Base-by-base conservation (phyloP, 257 asterid species). In the Thymus mandschuricus region DNA sequence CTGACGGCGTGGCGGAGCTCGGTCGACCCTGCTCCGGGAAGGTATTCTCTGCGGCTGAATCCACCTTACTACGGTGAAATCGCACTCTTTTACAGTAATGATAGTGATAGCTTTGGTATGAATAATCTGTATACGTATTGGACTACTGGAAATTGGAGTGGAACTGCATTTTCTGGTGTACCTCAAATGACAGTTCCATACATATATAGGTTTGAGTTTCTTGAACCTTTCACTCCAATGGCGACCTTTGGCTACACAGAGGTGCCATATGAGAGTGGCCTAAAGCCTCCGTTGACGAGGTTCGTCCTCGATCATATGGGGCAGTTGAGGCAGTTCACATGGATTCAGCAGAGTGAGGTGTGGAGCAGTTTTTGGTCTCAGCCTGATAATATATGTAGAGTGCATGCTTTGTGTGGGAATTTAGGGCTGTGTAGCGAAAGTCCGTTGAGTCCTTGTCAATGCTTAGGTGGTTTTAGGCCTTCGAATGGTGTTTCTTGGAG, bases 281-380 rank as follows among this genome's bases (percentile, higher is more conserved):
- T 79, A 11, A 77, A 64, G 28, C 95, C 92, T 3, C 96, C 95
- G 7, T 58, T 91, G 7, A 91, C 97, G 5, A 80, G 95, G 77
- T 89, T 91, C 70, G 73, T 79, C 0, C 43, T 91, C 57, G 92
- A 89, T 77, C 81, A 80, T 72, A 77, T 60, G 70, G 96, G 97
- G 30, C 92, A 79, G 85, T 51, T 91, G 56, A 86, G 59, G 78
- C 97, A 89, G 71, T 91, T 72, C 63, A 86, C 96, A 0, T 91
- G 96, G 97, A 77, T 89, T 69, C 85, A 71, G 41, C 92, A 86
- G 78, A 86, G 80, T 8, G 89, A 80, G 40, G 62, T 55, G 30
- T 91, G 97, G 97, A 87, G 63, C 77, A 87, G 76, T 73, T 87
- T 89, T 66, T 91, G 97, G 96, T 89, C 91, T 9, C 92, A 84